Conservation (phyloP, 805 yeast species). For the Torulaspora maleeae region DNA sequence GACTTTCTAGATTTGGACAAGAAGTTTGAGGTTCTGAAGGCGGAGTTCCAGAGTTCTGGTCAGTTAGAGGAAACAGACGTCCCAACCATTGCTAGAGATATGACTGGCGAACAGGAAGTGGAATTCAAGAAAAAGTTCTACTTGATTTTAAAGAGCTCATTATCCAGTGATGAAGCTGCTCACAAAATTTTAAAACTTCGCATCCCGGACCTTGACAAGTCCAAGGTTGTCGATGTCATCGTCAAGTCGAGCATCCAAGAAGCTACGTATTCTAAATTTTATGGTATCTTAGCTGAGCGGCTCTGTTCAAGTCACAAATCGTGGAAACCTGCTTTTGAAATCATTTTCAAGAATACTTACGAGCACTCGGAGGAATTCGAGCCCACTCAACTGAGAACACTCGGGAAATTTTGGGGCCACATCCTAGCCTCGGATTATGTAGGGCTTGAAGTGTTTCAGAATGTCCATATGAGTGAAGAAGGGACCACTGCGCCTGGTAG, state of each 20-base stretch:
- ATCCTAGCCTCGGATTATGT: conserved; percentile 65
- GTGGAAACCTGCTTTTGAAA: conserved; percentile 57
- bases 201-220: conserved; percentile 41
- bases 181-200: conserved; percentile 67
- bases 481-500: conserved; percentile 77
- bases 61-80: conserved; percentile 17
- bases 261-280: conserved; percentile 78
- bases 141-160: conserved; percentile 77
- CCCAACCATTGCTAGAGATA: conserved; percentile 46
- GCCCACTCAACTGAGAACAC: conserved; percentile 66
- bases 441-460: conserved; percentile 55
- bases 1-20: conserved; percentile 13
- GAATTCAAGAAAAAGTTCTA: conserved; percentile 74
- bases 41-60: conserved; percentile 7
- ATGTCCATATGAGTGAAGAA: conserved; percentile 57
- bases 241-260: conserved; percentile 81
- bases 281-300: conserved; percentile 70
- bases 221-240: conserved; percentile 63
- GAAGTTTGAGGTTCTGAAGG: conserved; percentile 8
- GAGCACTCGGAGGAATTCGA: conserved; percentile 60
- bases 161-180: conserved; percentile 89
- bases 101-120: conserved; percentile 60
- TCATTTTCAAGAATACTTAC: conserved; percentile 54
- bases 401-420: conserved; percentile 85
- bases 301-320: conserved; percentile 45